phyloP scores from a whole-genome alignment of 129 eudicot species.

The Flaveria robusta region DNA sequence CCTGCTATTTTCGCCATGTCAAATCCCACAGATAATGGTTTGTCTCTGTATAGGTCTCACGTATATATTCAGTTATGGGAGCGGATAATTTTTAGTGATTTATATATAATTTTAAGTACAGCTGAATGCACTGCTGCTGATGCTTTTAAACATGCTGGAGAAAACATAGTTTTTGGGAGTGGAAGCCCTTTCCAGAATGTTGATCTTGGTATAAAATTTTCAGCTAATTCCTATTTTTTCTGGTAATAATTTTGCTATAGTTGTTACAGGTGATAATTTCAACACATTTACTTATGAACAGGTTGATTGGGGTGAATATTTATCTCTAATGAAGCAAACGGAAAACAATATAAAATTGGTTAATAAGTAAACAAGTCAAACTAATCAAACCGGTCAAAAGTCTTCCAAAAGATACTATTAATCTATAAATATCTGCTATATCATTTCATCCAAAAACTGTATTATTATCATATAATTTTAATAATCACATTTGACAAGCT shows the following conservation, averaged over 20 bases:
- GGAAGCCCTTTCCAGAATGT: constrained; percentile 95
- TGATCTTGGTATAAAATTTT: constrained; percentile 59
- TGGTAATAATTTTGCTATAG: not conserved
- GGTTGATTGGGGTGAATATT: not conserved
- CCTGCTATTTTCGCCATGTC: constrained; percentile 99
- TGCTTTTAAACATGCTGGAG: constrained; percentile 94
- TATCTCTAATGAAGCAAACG: not conserved
- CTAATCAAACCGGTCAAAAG: not conserved
- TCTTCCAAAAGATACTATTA: not conserved
- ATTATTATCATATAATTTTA: not conserved
- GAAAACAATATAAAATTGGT: not conserved
- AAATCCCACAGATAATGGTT: constrained; percentile 94
- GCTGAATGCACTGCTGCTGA: constrained; percentile 97
- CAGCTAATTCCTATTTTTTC: not conserved
- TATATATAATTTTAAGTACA: constrained; percentile 38
- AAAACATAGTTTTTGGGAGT: constrained; percentile 85
- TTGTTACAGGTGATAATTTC: not conserved
- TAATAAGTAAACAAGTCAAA: not conserved
- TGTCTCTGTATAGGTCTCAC: constrained; percentile 20
- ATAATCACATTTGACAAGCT: not conserved
- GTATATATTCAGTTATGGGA: not conserved
- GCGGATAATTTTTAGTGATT: constrained; percentile 9
- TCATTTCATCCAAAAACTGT: not conserved
- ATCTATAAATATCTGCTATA: not conserved
- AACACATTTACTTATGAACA: not conserved